A percentile compares a stretch with the other conserved stretches of the same genome.
phyloP scores from a whole-genome alignment of 305 asterid species.

The Rubia peregrina region DNA sequence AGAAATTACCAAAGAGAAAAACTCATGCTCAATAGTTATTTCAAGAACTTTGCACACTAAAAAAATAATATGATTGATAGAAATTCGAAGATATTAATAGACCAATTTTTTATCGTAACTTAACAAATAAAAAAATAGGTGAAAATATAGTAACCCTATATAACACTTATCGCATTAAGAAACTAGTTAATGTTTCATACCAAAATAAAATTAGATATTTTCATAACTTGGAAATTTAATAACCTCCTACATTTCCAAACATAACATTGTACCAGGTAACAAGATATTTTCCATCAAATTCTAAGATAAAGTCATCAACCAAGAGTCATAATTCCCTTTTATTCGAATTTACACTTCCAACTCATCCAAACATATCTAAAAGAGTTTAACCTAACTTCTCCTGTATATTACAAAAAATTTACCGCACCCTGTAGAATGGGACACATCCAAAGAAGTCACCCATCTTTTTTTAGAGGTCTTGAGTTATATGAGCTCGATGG shows the following conservation, averaged over 20 bases:
- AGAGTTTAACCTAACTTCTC: background rate
- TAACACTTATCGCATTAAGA: background rate
- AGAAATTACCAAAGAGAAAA: too few species aligned
- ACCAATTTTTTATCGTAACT: too few species aligned
- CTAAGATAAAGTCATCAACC: background rate
- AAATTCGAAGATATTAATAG: too few species aligned
- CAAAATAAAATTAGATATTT: background rate
- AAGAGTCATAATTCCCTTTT: background rate
- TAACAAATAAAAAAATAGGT: background rate
- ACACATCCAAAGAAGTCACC: background rate
- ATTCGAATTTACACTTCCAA: background rate
- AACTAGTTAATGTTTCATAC: background rate
- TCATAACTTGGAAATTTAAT: background rate
- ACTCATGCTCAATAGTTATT: too few species aligned
- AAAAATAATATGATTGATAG: too few species aligned
- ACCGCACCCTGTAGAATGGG: background rate
- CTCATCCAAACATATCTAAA: background rate
- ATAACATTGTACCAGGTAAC: background rate
- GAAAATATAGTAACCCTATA: background rate
- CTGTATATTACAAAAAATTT: background rate
- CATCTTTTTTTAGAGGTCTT: too few species aligned
- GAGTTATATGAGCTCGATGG: background rate
- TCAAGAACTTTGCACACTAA: too few species aligned
- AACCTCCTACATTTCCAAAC: background rate
- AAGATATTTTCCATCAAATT: background rate